A percentile compares a stretch with the other conserved stretches of the same genome.
phyloP scores from a whole-genome alignment of 73 alveolate genomes.

The Paramecium caudatum region DNA sequence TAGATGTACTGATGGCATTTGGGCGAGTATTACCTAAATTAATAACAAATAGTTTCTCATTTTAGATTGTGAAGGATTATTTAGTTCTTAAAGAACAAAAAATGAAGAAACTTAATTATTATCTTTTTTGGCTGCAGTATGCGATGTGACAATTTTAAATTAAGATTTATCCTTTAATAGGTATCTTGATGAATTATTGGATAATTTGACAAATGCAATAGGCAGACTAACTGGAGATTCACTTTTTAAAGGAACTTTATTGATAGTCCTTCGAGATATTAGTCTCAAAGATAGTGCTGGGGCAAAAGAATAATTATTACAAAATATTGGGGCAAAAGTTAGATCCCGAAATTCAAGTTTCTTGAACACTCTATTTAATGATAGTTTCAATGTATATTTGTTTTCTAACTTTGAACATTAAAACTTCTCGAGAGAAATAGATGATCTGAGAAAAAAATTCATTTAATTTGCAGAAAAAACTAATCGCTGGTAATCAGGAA shows the following conservation, averaged over 20 bases:
- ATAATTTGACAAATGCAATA: not conserved
- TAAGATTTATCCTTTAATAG: conserved; percentile 71
- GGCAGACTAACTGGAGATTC: conserved; percentile 18
- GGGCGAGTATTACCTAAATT: conserved; percentile 75
- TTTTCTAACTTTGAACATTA: not conserved
- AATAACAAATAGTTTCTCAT: conserved; percentile 62
- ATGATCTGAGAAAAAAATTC: no score
- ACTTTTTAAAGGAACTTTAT: conserved; percentile 41
- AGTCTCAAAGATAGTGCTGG: not conserved
- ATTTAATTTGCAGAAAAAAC: no score
- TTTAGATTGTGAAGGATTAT: conserved; percentile 87
- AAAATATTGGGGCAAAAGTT: no score
- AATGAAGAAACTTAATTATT: conserved; percentile 83
- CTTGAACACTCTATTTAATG: conserved; percentile 1
- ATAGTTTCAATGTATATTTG: not conserved
- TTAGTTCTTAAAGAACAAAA: conserved; percentile 80
- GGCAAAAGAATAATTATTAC: conserved; percentile 12
- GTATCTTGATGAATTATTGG: not conserved
- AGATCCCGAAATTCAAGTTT: no score
- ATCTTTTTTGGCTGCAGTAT: conserved; percentile 69
- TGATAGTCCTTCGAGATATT: conserved; percentile 8
- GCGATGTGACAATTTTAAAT: conserved; percentile 82
- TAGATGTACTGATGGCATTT: conserved; percentile 91
- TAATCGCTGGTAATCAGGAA: no score
- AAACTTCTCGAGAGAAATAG: no score